These are phyloP conservation scores for Cymodocea nodosa DNA, from an alignment of 116 monocot genomes.

Conservation along the genomic window DNA sequence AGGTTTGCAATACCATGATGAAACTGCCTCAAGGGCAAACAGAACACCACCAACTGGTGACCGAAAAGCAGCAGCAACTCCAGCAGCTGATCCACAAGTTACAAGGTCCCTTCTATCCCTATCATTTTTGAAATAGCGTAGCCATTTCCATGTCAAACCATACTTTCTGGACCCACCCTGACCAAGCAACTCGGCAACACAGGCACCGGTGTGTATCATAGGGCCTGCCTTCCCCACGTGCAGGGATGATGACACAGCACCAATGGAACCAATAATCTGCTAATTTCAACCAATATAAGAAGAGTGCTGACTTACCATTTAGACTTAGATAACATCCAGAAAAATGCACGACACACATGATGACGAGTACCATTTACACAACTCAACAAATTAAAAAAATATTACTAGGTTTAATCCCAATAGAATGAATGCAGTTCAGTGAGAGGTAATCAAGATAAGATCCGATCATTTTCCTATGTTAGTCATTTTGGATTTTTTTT, in stretches of 20 bases:
- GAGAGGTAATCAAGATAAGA: too few species aligned
- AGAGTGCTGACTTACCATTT: background rate
- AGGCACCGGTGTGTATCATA: slow-evolving; percentile 80
- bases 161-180: slow-evolving; percentile 69
- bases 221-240: slow-evolving; percentile 95
- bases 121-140: slow-evolving; percentile 80
- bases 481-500: too few species aligned
- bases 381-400: too few species aligned
- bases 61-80: slow-evolving; percentile 82
- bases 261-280: slow-evolving; percentile 67
- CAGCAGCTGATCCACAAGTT: slow-evolving; percentile 74
- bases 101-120: slow-evolving; percentile 77
- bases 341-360: too few species aligned
- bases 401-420: too few species aligned
- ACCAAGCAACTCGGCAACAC: slow-evolving; percentile 65
- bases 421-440: too few species aligned
- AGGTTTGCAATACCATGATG: slow-evolving; percentile 53
- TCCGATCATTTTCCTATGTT: too few species aligned
- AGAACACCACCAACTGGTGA: slow-evolving; percentile 91
- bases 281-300: background rate
- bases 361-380: too few species aligned
- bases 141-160: slow-evolving; percentile 63
- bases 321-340: too few species aligned
- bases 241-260: slow-evolving; percentile 75
- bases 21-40: slow-evolving; percentile 77